Evolutionary conservation across 345 rosid genomes (phyloP), one percentile per base, ranked within the genome.

Genomic region (Pseudoturritis turrita): DNA sequence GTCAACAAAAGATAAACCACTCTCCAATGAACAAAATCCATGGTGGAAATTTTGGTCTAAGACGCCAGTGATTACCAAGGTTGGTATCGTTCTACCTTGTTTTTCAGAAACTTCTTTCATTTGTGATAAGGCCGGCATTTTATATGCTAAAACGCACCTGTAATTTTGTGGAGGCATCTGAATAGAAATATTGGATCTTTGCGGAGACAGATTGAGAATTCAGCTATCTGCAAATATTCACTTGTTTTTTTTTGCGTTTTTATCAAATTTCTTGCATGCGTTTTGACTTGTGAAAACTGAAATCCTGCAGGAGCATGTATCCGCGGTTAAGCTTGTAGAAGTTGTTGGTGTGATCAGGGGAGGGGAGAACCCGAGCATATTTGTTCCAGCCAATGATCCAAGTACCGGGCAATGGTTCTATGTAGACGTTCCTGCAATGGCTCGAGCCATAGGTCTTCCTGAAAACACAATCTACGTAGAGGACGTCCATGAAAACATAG

Each of bases 271-370:
- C 23, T 22, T 51, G 13, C 62, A 41, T 23, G 52, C 7, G 36
- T 60, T 58, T 10, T 74, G 54, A 40, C 44, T 73, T 70, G 63
- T 29, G 66, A 63, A 53, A 26, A 22, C 37, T 62, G 37, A 70
- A 70, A 55, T 63, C 52, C 36, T 55, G 64, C 66, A 71, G 62
- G 86, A 85, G 86, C 94, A 65, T 25, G 59, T 46, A 29, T 73
- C 85, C 37, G 4, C 73, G 44, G 46, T 83, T 65, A 74, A 65
- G 75, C 74, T 80, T 46, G 80, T 85, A 59, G 89, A 86, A 77
- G 89, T 91, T n/a, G 73, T 88, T 55, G 98, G 97, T 71, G 98
- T 95, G 46, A 74, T 95, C 68, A 94, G 97, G 36, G 91, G 91
- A 37, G 88, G 94, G 22, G 96, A 91, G 84, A 92, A 86, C 43